Percentiles rank a stretch among this genome's conserved stretches.
phyloP scores from a whole-genome alignment of 2,329 filamentous ascomycete genomes.

The Penicillium sp. region DNA sequence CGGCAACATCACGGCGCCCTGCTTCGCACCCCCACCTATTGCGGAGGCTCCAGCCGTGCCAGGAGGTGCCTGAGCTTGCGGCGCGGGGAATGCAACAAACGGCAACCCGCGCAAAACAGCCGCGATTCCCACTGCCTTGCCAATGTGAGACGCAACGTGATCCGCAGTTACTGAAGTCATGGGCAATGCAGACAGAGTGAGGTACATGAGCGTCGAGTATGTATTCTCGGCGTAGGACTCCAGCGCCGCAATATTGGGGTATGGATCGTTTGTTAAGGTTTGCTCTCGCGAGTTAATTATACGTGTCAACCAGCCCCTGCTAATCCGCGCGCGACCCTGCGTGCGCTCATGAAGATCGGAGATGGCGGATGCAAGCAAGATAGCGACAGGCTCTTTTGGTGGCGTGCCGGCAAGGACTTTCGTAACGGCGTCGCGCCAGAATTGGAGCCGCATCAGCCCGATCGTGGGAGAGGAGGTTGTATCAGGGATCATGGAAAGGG shows the following conservation, averaged over 20 bases:
- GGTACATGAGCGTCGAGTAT: conserved; percentile 88
- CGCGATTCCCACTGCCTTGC: conserved; percentile 86
- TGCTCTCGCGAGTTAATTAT: conserved; percentile 79
- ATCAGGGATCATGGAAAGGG: conserved; percentile 86
- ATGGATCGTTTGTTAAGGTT: conserved; percentile 80
- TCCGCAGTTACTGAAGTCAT: conserved; percentile 81
- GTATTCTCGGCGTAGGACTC: conserved; percentile 93
- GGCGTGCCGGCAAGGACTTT: conserved; percentile 74
- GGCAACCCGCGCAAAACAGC: conserved; percentile 85
- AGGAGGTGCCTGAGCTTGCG: conserved; percentile 57
- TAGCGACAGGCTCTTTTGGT: conserved; percentile 86
- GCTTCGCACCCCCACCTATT: conserved; percentile 43
- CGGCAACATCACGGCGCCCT: conserved; percentile 73
- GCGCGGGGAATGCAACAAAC: conserved; percentile 75
- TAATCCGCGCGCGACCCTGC: conserved; percentile 51
- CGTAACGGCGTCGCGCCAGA: conserved; percentile 85
- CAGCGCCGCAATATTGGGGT: conserved; percentile 67
- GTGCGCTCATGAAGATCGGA: conserved; percentile 54
- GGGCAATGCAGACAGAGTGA: conserved; percentile 76
- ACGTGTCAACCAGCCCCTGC: conserved; percentile 71
- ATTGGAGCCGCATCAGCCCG: conserved; percentile 85
- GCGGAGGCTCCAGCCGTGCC: conserved; percentile 41
- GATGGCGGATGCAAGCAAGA: conserved; percentile 74
- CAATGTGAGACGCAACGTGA: conserved; percentile 90
- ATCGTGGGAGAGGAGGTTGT: conserved; percentile 84